These are phyloP conservation scores for Sphaerobolus stellatus DNA, from an alignment of 1,284 basidiomycete species.

Conservation along the genomic window DNA sequence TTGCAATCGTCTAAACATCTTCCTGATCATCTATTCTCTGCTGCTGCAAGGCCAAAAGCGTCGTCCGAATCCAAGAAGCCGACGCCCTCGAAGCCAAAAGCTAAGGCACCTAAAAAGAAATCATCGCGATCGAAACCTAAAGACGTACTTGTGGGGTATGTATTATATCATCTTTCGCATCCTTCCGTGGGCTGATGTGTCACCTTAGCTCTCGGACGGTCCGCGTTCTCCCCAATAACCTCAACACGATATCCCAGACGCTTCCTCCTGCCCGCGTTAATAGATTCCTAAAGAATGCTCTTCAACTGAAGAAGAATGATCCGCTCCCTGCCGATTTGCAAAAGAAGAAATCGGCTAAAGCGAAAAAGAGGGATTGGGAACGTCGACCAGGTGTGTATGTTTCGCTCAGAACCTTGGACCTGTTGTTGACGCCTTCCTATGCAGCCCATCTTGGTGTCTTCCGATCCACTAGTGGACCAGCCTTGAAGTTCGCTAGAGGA, in stretches of 20 bases:
- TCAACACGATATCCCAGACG: neutral
- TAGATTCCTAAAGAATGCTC: neutral
- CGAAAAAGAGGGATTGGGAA: neutral
- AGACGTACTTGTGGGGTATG: constrained; percentile 1
- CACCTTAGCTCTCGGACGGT: constrained; percentile 2
- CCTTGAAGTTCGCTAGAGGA: neutral
- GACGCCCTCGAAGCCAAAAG: too few relatives aligned
- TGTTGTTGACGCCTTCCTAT: neutral
- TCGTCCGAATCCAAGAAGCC: too few relatives aligned
- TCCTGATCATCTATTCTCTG: constrained; percentile 10
- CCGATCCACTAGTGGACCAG: neutral
- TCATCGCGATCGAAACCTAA: neutral
- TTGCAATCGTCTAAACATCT: neutral
- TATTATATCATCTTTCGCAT: neutral
- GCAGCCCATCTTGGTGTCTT: constrained; percentile 4
- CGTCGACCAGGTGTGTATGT: neutral
- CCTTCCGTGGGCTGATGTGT: neutral
- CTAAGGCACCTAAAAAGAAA: too few relatives aligned
- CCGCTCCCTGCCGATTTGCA: neutral
- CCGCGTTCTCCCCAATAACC: neutral
- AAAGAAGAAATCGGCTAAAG: neutral
- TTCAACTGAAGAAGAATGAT: neutral
- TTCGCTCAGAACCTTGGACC: neutral
- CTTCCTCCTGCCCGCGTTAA: constrained; percentile 2
- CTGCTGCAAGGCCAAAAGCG: too few relatives aligned